These are phyloP conservation scores for Colletotrichum somersetense DNA, from an alignment of 2,329 filamentous ascomycete genomes.

Conservation along the genomic window DNA sequence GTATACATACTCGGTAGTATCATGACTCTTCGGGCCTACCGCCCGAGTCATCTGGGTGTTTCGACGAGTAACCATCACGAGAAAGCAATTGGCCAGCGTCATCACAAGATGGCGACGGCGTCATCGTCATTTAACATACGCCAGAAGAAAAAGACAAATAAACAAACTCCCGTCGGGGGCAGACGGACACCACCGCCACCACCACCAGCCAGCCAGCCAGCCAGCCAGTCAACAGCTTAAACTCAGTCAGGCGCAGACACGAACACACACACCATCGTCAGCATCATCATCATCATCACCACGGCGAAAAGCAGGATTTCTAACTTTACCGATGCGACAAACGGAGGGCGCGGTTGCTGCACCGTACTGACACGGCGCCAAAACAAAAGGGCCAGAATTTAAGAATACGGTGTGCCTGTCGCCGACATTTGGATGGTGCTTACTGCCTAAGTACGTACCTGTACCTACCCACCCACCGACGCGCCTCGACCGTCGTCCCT, in stretches of 20 bases:
- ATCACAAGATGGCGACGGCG: constrained; percentile 17
- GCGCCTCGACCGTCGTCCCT: constrained; percentile 10
- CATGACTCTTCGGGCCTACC: constrained; percentile 34
- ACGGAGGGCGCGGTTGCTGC: neutral
- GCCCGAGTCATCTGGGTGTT: constrained; percentile 37
- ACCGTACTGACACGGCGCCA: neutral
- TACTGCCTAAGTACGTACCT: no score
- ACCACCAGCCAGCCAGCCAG: neutral
- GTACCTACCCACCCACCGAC: neutral
- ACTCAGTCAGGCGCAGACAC: neutral
- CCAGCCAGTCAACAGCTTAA: neutral
- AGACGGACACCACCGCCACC: constrained; percentile 6
- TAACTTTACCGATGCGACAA: neutral
- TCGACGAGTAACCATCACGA: constrained; percentile 16
- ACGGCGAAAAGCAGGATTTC: constrained; percentile 34
- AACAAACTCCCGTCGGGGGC: neutral
- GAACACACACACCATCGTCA: neutral
- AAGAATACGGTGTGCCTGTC: constrained; percentile 30
- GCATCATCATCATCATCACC: constrained; percentile 3
- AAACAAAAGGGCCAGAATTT: neutral
- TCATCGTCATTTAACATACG: constrained; percentile 15
- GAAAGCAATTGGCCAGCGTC: constrained; percentile 13
- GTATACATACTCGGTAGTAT: constrained; percentile 25
- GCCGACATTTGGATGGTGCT: constrained; percentile 1
- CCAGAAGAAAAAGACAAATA: neutral